Conservation (phyloP, 257 asterid genomes). For the Primulina tabacum region DNA sequence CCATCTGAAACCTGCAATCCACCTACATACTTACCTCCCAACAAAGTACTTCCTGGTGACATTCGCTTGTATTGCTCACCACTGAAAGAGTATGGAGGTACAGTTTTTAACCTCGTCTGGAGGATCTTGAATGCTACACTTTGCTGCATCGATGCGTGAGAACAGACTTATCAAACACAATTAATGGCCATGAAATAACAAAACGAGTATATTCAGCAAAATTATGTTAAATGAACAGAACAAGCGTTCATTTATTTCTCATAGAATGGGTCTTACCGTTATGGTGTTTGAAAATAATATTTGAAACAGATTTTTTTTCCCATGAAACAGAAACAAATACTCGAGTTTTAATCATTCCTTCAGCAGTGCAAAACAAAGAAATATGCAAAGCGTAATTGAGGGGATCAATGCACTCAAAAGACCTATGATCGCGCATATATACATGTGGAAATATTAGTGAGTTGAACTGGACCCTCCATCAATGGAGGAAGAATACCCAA, state of each 20-base stretch:
- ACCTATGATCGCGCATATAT: background rate
- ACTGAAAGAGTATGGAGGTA: slow-evolving; percentile 78
- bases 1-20: slow-evolving; percentile 55
- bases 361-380: background rate
- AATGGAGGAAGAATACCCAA: no score
- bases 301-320: background rate
- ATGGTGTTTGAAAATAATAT: background rate
- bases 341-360: background rate
- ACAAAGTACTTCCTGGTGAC: slow-evolving; percentile 42
- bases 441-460: background rate
- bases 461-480: background rate
- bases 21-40: slow-evolving; percentile 39
- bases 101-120: slow-evolving; percentile 82
- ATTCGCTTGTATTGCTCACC: slow-evolving; percentile 47
- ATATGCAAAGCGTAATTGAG: background rate
- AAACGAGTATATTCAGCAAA: background rate
- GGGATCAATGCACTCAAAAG: background rate
- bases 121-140: slow-evolving; percentile 93
- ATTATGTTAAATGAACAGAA: slow-evolving; percentile 4
- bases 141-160: slow-evolving; percentile 64
- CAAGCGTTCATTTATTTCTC: background rate
- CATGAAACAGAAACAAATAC: no score
- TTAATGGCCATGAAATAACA: background rate
- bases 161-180: slow-evolving; percentile 15
- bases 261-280: background rate